Evolutionary conservation across 805 yeast genomes (phyloP), one percentile per base, ranked within the genome.

Genomic region (Jamesozyma hellenica): DNA sequence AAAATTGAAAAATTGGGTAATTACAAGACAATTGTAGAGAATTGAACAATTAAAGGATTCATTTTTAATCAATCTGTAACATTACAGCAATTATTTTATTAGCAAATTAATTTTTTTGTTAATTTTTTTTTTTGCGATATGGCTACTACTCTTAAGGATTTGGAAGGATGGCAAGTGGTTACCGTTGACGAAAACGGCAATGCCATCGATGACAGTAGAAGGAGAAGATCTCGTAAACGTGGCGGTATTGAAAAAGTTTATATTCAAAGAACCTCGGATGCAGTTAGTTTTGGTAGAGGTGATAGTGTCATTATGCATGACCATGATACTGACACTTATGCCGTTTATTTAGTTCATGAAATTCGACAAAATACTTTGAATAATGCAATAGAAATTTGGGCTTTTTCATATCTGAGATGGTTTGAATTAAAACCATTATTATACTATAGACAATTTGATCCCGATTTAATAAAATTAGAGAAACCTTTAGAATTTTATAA

Each of bases 261-360:
- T 4, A 48, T 76, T 18, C 61, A 56, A 40, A 60, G 79, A 42
- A 65, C 58, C 9, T 51, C 47, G 0, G 83, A 76, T 54, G 72
- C 66, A 3, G 44, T 75, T 28, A 70, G 64, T 34, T 47, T 80
- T 16, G 63, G 64, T 19, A 64, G 65, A 9, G 87, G 87, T 3
- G 79, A 74, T 44, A 61, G 72, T 29, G 50, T 79, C 0, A 52
- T 75, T 8, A 61, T 72, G 32, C 58, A 58, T 26, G 64, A 63
- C 39, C 52, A 44, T 0, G 59, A 54, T 1, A 56, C 58, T 1
- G 45, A 53, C 1, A 60, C 68, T 1, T 68, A 63, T 33, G 49
- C 58, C 10, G 60, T 74, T 2, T 78, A 68, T 6, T 47, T 77
- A 28, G 63, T 80, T 13, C 67, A 67, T 36, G 78, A 75, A 32